A percentile compares a stretch with the other conserved stretches of the same genome.
Evolutionary conservation across 2,329 filamentous ascomycete genomes (phyloP).

Genomic region (Nakataea oryzae): DNA sequence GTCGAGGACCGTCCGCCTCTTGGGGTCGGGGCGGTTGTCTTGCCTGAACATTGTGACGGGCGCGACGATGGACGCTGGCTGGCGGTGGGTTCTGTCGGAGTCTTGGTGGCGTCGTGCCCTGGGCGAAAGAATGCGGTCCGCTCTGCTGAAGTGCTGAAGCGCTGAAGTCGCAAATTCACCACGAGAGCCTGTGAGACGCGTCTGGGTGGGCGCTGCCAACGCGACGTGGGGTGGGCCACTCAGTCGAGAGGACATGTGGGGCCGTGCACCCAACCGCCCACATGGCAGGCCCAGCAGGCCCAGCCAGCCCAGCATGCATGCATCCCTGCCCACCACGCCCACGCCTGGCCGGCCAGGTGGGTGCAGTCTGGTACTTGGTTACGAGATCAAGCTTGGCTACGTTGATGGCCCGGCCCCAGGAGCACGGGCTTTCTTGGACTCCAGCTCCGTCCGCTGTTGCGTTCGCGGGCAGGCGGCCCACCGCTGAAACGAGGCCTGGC

Average conservation of each 20-base stretch:
- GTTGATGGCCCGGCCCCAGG: too few species aligned
- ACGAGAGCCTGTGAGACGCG: not conserved
- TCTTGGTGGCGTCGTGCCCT: not conserved
- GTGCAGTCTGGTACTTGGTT: too few species aligned
- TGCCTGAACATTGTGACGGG: constrained; percentile 32
- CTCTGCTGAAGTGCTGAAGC: not conserved
- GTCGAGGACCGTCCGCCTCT: constrained; percentile 67
- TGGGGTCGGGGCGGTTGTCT: constrained; percentile 49
- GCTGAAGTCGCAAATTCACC: not conserved
- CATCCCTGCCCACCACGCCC: too few species aligned
- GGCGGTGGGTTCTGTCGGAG: not conserved
- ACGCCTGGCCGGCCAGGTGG: too few species aligned
- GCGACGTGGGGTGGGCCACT: not conserved
- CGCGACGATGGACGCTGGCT: not conserved
- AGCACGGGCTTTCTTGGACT: too few species aligned
- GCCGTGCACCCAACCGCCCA: not conserved
- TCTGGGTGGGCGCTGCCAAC: not conserved
- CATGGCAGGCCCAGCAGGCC: not conserved
- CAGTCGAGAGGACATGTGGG: not conserved
- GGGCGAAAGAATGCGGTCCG: not conserved
- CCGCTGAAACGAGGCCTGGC: not conserved
- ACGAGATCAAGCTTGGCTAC: too few species aligned
- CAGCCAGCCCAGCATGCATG: too few species aligned
- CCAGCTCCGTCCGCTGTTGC: too few species aligned
- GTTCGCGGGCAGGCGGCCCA: too few species aligned